phyloP scores from a whole-genome alignment of 148 eudicot genomes.

The Chenopodium formosanum region DNA sequence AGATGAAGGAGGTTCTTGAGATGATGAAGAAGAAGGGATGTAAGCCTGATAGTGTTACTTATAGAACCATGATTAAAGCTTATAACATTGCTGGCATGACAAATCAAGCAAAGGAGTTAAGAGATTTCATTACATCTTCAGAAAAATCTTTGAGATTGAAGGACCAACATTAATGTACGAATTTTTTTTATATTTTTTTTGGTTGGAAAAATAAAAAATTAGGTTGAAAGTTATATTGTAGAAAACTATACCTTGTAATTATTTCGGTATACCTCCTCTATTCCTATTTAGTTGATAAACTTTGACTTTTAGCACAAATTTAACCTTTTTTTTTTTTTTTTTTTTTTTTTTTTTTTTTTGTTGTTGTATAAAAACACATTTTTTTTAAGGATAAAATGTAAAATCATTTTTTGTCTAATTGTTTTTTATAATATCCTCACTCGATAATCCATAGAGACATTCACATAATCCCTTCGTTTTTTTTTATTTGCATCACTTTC shows the following conservation, averaged over 20 bases:
- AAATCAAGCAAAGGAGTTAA: conserved; percentile 55
- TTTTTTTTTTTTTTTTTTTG: too few species aligned
- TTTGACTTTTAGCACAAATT: too few species aligned
- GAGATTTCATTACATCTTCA: conserved; percentile 34
- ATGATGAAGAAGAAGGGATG: conserved; percentile 73
- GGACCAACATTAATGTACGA: conserved; percentile 6
- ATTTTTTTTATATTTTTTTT: too few species aligned
- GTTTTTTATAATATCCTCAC: background rate
- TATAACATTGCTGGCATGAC: conserved; percentile 62
- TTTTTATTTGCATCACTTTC: too few species aligned
- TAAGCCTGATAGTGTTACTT: conserved; percentile 68
- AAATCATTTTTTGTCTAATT: background rate
- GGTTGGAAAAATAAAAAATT: too few species aligned
- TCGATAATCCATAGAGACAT: too few species aligned
- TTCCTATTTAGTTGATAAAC: too few species aligned
- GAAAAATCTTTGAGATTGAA: conserved; percentile 15
- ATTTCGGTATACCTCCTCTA: too few species aligned
- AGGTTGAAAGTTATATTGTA: background rate
- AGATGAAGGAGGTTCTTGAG: conserved; percentile 74
- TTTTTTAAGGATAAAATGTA: background rate
- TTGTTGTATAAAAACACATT: too few species aligned
- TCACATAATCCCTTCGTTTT: too few species aligned
- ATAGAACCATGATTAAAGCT: conserved; percentile 79
- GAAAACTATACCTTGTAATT: too few species aligned
- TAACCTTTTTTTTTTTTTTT: too few species aligned